A percentile compares a stretch with the other conserved stretches of the same genome.
Evolutionary conservation across 2,329 filamentous ascomycete genomes (phyloP).

Genomic region (Nigrospora sphaerica): DNA sequence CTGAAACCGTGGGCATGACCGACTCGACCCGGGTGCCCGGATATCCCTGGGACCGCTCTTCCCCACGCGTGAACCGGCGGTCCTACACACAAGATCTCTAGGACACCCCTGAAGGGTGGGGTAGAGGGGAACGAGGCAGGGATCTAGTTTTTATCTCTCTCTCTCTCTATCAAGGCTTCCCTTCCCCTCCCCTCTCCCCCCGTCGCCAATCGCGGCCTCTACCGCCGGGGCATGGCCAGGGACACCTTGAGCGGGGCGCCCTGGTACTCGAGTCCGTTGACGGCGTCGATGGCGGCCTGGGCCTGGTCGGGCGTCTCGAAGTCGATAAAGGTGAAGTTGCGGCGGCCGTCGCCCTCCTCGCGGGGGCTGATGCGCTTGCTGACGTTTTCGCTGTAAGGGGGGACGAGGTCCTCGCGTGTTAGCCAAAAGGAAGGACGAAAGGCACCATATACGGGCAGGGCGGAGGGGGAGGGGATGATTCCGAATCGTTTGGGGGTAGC

Average conservation of each 20-base stretch:
- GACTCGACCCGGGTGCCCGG: too few relatives aligned
- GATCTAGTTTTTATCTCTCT: too few relatives aligned
- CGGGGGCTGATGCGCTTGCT: conserved; percentile 51
- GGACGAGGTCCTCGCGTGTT: conserved; percentile 4
- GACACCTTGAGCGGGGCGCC: conserved; percentile 17
- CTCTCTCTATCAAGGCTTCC: too few relatives aligned
- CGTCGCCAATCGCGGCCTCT: too few relatives aligned
- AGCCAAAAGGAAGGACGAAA: background rate
- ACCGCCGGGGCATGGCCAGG: conserved; percentile 5
- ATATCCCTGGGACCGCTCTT: too few relatives aligned
- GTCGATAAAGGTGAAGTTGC: conserved; percentile 63
- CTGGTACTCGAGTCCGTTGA: conserved; percentile 25
- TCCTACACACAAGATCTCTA: too few relatives aligned
- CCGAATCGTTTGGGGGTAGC: too few relatives aligned
- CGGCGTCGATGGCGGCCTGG: conserved; percentile 35
- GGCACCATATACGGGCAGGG: background rate
- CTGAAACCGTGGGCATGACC: too few relatives aligned
- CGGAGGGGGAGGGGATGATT: background rate
- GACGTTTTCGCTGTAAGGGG: conserved; percentile 22
- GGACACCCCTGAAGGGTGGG: too few relatives aligned
- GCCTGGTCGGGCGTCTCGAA: conserved; percentile 48
- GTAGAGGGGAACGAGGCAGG: too few relatives aligned
- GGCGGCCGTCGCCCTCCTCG: conserved; percentile 43
- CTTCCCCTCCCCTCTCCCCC: too few relatives aligned
- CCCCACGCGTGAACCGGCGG: too few relatives aligned